A percentile compares a stretch with the other conserved stretches of the same genome.
phyloP scores from a whole-genome alignment of 768 basidiomycete species.

The Phallus indusiatus region DNA sequence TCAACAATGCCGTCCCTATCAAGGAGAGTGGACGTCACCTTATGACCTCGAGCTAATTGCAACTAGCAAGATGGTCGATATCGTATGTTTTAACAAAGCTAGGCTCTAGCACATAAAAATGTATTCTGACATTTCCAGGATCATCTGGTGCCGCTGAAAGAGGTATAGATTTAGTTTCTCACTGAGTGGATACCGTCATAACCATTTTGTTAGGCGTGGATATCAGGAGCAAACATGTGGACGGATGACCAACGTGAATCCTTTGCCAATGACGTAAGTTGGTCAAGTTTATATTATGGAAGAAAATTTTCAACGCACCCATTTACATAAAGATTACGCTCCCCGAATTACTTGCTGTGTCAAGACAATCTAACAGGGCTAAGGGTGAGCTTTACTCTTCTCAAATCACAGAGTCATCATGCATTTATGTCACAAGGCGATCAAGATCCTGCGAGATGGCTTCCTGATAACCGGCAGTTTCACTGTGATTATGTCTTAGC shows the following conservation, averaged over 20 bases:
- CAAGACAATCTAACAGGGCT: slow-evolving; percentile 36
- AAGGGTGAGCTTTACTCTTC: slow-evolving; percentile 27
- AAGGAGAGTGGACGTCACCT: slow-evolving; percentile 42
- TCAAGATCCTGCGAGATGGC: slow-evolving; percentile 41
- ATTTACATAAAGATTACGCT: slow-evolving; percentile 16
- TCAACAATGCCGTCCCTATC: slow-evolving; percentile 31
- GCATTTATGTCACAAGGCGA: slow-evolving; percentile 26
- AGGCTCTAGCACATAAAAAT: neutral
- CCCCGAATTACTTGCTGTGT: slow-evolving; percentile 45
- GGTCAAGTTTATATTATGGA: too few relatives aligned
- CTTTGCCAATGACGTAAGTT: slow-evolving; percentile 43
- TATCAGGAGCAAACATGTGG: slow-evolving; percentile 46
- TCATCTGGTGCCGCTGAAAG: slow-evolving; percentile 46
- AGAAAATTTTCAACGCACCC: too few relatives aligned
- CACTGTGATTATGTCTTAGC: slow-evolving; percentile 45
- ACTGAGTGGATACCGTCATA: neutral
- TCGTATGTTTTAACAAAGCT: slow-evolving; percentile 26
- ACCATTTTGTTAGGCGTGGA: slow-evolving; percentile 34
- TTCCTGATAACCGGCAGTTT: slow-evolving; percentile 39
- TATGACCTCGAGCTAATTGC: slow-evolving; percentile 40
- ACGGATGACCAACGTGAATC: slow-evolving; percentile 39
- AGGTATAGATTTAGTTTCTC: slow-evolving; percentile 20
- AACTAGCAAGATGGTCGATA: slow-evolving; percentile 39
- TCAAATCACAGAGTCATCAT: neutral
- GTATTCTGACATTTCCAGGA: slow-evolving; percentile 25